A percentile compares a stretch with the other conserved stretches of the same genome.
These are phyloP conservation scores for Zostera marina DNA, from an alignment of 116 monocot genomes.

Conservation along the genomic window DNA sequence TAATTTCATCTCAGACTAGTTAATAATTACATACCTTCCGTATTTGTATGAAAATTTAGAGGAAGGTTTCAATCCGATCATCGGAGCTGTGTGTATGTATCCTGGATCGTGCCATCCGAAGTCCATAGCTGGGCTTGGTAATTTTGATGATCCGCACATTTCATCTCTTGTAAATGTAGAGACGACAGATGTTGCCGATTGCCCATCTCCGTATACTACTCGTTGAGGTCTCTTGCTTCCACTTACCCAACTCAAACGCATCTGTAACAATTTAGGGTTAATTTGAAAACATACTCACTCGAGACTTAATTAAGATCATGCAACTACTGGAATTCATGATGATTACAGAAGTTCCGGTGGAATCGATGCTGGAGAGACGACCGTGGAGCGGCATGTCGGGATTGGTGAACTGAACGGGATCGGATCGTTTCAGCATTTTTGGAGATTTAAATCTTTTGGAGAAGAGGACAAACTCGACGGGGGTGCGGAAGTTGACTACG, in stretches of 20 bases:
- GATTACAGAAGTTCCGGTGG: constrained; percentile 36
- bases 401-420: constrained; percentile 30
- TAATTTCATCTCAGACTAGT: too few relatives aligned
- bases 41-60: constrained; percentile 38
- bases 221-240: constrained; percentile 35
- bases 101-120: constrained; percentile 90
- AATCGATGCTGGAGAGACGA: constrained; percentile 44
- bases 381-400: constrained; percentile 33
- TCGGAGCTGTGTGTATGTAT: constrained; percentile 61
- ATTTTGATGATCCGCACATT: not conserved
- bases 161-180: constrained; percentile 20
- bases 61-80: constrained; percentile 48
- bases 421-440: constrained; percentile 24
- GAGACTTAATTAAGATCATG: too few relatives aligned
- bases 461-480: constrained; percentile 62
- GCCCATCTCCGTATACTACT: constrained; percentile 32
- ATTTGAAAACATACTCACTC: too few relatives aligned
- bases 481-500: constrained; percentile 48
- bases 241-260: constrained; percentile 76
- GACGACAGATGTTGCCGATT: constrained; percentile 25
- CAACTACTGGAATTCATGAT: not conserved
- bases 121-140: constrained; percentile 52
- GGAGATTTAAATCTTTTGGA: constrained; percentile 32
- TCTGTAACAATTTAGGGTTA: too few relatives aligned
- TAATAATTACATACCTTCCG: constrained; percentile 39